These are phyloP conservation scores for Trichophaea hybrida DNA, from an alignment of 2,329 filamentous ascomycete genomes.

Conservation along the genomic window DNA sequence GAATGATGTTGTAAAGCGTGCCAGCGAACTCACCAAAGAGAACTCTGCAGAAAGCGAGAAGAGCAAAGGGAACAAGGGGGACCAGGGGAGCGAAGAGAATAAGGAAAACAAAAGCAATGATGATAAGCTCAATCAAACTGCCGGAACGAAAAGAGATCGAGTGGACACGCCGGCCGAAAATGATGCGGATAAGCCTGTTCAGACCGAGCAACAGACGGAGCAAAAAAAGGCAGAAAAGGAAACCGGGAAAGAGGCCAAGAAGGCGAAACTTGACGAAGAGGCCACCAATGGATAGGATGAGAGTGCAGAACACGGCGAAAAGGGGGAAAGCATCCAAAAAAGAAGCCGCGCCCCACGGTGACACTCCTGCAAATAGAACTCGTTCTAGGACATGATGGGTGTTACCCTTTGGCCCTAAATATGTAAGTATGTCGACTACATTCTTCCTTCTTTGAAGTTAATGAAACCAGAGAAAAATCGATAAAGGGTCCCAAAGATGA, in stretches of 20 bases:
- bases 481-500: no score
- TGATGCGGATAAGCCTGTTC: constrained; percentile 16
- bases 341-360: constrained; percentile 13
- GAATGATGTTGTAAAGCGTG: constrained; percentile 42
- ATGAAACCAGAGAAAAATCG: no score
- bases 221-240: constrained; percentile 1
- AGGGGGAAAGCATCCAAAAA: not conserved
- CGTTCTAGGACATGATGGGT: constrained; percentile 16
- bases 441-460: no score
- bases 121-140: constrained; percentile 27
- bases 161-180: constrained; percentile 23
- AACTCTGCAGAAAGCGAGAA: constrained; percentile 9
- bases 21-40: constrained; percentile 40
- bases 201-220: not conserved
- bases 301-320: not conserved
- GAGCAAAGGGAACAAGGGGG: constrained; percentile 22
- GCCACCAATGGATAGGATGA: not conserved
- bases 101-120: constrained; percentile 32
- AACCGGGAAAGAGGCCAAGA: constrained; percentile 3
- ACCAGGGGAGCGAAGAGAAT: constrained; percentile 22
- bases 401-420: not conserved
- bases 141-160: constrained; percentile 15
- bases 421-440: no score
- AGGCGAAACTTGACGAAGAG: not conserved
- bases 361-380: constrained; percentile 19